Evolutionary conservation across 2,329 filamentous ascomycete species (phyloP), one percentile per base, ranked within the genome.

Genomic region (Trichoderma endophyticum): DNA sequence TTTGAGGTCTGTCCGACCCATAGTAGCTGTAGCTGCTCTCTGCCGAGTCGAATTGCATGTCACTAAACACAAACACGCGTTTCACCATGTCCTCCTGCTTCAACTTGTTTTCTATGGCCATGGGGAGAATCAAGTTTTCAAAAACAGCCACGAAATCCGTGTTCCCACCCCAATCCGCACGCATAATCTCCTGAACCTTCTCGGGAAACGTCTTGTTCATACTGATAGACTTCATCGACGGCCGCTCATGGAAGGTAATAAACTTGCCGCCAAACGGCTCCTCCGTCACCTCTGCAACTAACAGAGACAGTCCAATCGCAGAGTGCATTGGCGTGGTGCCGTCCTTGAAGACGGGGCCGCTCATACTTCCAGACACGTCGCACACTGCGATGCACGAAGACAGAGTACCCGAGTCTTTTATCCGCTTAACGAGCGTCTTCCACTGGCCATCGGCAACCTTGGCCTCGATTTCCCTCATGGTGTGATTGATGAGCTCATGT

Each of bases 31-130:
- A 5, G 3, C 24, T 4, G 15, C 6, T 15, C 14, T 65, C 39
- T 73, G 69, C 1, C 83, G 83, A 0, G 73, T 90, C 78, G 76
- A 90, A 90, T 59, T 90, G 87, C 88, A 90, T 90, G 76, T 89
- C 88, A 59, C 82, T 86, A 75, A 90, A 90, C 39, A 90, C 85
- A 75, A 90, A 89, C 18, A 90, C 77, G 4, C 86, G 85, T 79
- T 89, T 89, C 18, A 90, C 84, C 87, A 90, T 90, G 51, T 90
- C 84, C 69, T 88, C 86, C 51, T 82, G 84, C 73, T 80, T 83
- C 39, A 90, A 75, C 12, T 86, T 82, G 73, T 88, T 82, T 61
- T 81, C 59, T 8, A 85, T 67, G 0, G 88, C 88, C 81, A 88
- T 83, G 3, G 86, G 86, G 0, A 90, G 83, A 61, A 90, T 84